Evolutionary conservation across 345 rosid species (phyloP).

Genomic region (Theobroma cacao): DNA sequence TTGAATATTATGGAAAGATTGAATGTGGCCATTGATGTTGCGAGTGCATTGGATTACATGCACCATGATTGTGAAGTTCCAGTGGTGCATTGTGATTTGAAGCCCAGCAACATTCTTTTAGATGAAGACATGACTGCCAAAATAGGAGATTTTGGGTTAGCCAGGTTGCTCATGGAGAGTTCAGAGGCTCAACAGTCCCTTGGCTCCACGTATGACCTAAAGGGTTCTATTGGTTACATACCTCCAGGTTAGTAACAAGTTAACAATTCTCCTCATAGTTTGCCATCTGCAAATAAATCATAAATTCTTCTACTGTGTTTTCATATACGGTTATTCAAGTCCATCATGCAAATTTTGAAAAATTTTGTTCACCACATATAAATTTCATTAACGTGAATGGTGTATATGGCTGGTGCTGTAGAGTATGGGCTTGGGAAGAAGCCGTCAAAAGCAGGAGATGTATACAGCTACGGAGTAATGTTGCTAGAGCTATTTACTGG

Average conservation of each 20-base stretch:
- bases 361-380: too few species aligned
- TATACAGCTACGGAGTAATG: conserved; percentile 41
- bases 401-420: conserved; percentile 5
- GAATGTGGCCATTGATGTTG: conserved; percentile 43
- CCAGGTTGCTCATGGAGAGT: conserved; percentile 30
- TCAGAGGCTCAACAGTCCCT: conserved; percentile 22
- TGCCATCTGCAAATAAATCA: too few species aligned
- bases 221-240: conserved; percentile 52
- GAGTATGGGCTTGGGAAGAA: conserved; percentile 49
- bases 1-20: conserved; percentile 43
- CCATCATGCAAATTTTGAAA: too few species aligned
- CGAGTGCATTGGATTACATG: conserved; percentile 45
- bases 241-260: conserved; percentile 50
- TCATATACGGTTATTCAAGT: background rate
- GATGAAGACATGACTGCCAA: conserved; percentile 48
- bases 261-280: too few species aligned
- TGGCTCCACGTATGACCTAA: conserved; percentile 35
- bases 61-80: conserved; percentile 46
- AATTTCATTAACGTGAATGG: background rate
- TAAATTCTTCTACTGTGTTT: background rate
- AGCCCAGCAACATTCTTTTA: conserved; percentile 41
- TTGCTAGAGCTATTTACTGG: conserved; percentile 44
- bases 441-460: conserved; percentile 52
- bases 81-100: conserved; percentile 59
- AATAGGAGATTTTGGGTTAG: conserved; percentile 57